Conservation (phyloP, 331 rosid species). For the Malus hybrid region DNA sequence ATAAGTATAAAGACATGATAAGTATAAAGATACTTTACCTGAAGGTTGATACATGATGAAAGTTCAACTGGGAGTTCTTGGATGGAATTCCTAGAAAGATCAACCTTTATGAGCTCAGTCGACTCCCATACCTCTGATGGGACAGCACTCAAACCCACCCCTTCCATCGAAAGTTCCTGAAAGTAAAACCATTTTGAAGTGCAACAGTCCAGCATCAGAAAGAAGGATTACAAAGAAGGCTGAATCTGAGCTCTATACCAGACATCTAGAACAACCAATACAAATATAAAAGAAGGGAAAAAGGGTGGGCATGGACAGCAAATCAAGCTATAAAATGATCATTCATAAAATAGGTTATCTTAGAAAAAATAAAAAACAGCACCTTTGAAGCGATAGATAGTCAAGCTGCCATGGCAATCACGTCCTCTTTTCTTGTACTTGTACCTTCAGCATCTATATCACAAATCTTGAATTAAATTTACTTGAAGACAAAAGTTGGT, state of each 20-base stretch:
- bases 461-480: slow-evolving; percentile 12
- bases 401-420: slow-evolving; percentile 69
- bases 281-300: background rate
- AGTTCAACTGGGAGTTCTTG: slow-evolving; percentile 81
- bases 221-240: background rate
- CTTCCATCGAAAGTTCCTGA: slow-evolving; percentile 84
- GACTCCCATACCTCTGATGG: slow-evolving; percentile 88
- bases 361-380: slow-evolving; percentile 4
- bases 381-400: slow-evolving; percentile 88
- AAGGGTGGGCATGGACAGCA: background rate
- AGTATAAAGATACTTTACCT: slow-evolving; percentile 35
- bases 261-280: background rate
- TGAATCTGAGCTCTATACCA: background rate
- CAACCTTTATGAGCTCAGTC: slow-evolving; percentile 54
- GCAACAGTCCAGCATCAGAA: background rate
- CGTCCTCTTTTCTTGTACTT: slow-evolving; percentile 50
- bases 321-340: background rate
- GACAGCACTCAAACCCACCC: slow-evolving; percentile 64
- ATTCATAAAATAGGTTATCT: background rate
- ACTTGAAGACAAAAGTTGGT: background rate
- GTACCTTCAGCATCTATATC: slow-evolving; percentile 51
- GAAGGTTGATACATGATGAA: slow-evolving; percentile 66
- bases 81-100: slow-evolving; percentile 75
- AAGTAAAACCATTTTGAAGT: slow-evolving; percentile 11
- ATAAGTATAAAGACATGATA: background rate